These are phyloP conservation scores for Xylaria telfairii DNA, from an alignment of 495 filamentous ascomycete genomes.

Conservation along the genomic window DNA sequence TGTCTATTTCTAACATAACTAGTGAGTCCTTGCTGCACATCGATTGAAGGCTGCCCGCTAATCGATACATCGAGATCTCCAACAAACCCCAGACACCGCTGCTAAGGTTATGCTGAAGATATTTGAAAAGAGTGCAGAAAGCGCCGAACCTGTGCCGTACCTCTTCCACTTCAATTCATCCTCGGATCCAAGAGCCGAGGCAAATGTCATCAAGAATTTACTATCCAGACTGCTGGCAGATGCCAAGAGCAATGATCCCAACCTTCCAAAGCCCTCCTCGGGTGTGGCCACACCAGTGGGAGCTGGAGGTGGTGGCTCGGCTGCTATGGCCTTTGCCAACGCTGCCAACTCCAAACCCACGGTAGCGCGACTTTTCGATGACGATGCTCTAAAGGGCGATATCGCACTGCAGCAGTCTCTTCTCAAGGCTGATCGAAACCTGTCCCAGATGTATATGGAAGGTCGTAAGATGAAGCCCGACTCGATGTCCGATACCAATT, in stretches of 20 bases:
- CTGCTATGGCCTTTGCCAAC: slow-evolving; percentile 55
- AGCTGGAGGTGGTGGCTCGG: slow-evolving; percentile 53
- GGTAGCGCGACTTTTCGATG: slow-evolving; percentile 73
- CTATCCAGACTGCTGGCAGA: slow-evolving; percentile 78
- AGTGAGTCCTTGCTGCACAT: slow-evolving; percentile 57
- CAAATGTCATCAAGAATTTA: slow-evolving; percentile 79
- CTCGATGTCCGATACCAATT: slow-evolving; percentile 74
- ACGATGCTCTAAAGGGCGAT: slow-evolving; percentile 73
- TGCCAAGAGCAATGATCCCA: slow-evolving; percentile 62
- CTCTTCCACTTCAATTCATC: slow-evolving; percentile 86
- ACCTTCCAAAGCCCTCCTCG: slow-evolving; percentile 42
- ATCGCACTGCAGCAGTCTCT: slow-evolving; percentile 84
- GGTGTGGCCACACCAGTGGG: slow-evolving; percentile 39
- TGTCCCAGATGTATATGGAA: slow-evolving; percentile 83
- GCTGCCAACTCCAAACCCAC: slow-evolving; percentile 52
- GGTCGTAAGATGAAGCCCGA: slow-evolving; percentile 78
- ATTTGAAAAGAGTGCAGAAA: slow-evolving; percentile 67
- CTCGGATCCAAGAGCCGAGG: slow-evolving; percentile 76
- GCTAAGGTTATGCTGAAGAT: slow-evolving; percentile 92
- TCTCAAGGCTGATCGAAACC: slow-evolving; percentile 71
- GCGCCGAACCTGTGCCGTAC: slow-evolving; percentile 67
- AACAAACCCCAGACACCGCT: slow-evolving; percentile 83
- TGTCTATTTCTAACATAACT: slow-evolving; percentile 77
- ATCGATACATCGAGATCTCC: slow-evolving; percentile 66
- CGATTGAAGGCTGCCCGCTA: neutral